phyloP scores from a whole-genome alignment of 1,139 yeast genomes.

The Pneumocystis oryctolagi region DNA sequence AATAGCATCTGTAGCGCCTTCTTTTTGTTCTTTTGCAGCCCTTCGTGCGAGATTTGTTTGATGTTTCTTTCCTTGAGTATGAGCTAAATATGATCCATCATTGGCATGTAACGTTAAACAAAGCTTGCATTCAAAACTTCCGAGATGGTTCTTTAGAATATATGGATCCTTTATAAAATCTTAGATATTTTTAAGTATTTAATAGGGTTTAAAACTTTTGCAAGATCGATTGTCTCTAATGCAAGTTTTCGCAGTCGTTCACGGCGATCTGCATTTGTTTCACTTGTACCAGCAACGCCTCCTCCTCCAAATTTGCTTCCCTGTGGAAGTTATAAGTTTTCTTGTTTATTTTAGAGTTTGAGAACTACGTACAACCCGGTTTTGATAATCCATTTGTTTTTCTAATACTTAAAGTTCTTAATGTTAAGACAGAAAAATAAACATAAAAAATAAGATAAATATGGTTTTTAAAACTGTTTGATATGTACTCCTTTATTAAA shows the following conservation, averaged over 20 bases:
- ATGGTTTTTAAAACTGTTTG: too few relatives aligned
- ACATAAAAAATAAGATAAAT: too few relatives aligned
- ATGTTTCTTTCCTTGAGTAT: conserved; percentile 67
- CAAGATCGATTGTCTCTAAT: conserved; percentile 47
- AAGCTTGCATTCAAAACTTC: conserved; percentile 57
- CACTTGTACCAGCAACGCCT: conserved; percentile 58
- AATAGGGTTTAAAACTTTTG: conserved; percentile 22
- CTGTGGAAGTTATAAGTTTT: neutral
- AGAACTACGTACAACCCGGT: neutral
- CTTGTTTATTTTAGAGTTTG: neutral
- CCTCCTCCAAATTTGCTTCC: conserved; percentile 45
- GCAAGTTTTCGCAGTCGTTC: conserved; percentile 52
- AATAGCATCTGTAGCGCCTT: conserved; percentile 11
- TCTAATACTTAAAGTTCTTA: neutral
- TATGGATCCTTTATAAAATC: conserved; percentile 40
- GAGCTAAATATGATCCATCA: conserved; percentile 65
- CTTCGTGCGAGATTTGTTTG: conserved; percentile 52
- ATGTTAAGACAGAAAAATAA: too few relatives aligned
- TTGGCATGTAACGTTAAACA: conserved; percentile 63
- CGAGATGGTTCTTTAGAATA: conserved; percentile 57
- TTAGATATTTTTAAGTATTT: conserved; percentile 18
- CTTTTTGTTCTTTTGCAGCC: conserved; percentile 23
- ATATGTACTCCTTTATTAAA: too few relatives aligned
- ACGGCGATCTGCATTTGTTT: conserved; percentile 50
- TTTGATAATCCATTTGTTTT: neutral